A percentile compares a stretch with the other conserved stretches of the same genome.
Conservation (phyloP, 306 rosid species). For the Purshia tridentata region DNA sequence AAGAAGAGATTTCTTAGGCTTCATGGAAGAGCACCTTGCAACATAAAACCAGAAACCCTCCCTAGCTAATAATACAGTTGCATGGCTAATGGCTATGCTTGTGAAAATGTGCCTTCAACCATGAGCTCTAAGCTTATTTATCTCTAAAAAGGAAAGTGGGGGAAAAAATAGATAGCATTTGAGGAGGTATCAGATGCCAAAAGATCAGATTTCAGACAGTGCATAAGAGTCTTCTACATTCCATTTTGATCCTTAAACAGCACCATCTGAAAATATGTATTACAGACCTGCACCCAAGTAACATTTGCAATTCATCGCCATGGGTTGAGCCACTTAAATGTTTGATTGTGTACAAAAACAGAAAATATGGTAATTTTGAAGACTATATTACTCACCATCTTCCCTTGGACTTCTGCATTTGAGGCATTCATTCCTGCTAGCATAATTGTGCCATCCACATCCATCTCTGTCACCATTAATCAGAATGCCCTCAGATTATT, state of each 20-base stretch:
- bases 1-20: constrained; percentile 41
- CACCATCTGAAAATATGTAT: constrained; percentile 45
- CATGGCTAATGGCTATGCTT: constrained; percentile 29
- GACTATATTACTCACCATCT: constrained; percentile 46
- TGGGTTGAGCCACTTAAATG: neutral
- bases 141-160: constrained; percentile 21
- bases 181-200: constrained; percentile 29
- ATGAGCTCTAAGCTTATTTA: constrained; percentile 34
- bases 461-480: constrained; percentile 49
- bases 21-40: constrained; percentile 36
- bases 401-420: constrained; percentile 76
- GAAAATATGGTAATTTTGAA: neutral
- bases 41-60: constrained; percentile 30
- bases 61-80: constrained; percentile 17
- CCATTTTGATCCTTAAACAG: constrained; percentile 42
- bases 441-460: constrained; percentile 91
- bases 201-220: constrained; percentile 12
- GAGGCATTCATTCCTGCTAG: constrained; percentile 77
- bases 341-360: neutral
- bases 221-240: constrained; percentile 13
- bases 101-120: constrained; percentile 39
- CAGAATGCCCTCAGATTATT: constrained; percentile 6
- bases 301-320: constrained; percentile 16
- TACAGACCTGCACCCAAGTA: constrained; percentile 32
- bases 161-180: constrained; percentile 6